Conservation (phyloP, 1,284 basidiomycete genomes). For the Rhodotorula sp. region DNA sequence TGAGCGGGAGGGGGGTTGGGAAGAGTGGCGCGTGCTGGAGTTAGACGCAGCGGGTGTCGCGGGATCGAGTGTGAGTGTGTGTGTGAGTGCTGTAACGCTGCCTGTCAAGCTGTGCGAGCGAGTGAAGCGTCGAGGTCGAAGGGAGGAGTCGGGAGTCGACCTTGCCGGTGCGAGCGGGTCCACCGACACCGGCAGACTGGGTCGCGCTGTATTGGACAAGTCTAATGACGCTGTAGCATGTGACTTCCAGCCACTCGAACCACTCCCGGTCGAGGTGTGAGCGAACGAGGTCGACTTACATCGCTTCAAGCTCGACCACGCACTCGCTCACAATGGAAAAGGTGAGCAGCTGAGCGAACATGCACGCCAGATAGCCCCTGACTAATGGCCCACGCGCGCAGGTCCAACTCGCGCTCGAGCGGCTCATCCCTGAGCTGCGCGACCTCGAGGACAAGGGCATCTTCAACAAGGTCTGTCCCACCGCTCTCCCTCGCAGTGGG, state of each 20-base stretch:
- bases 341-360: background rate
- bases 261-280: background rate
- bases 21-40: too few relatives aligned
- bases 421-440: slow-evolving; percentile 72
- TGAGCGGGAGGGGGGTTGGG: background rate
- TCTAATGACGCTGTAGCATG: too few relatives aligned
- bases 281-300: background rate
- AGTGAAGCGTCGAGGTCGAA: too few relatives aligned
- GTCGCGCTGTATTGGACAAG: too few relatives aligned
- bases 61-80: too few relatives aligned
- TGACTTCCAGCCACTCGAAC: too few relatives aligned
- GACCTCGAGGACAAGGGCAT: slow-evolving; percentile 83
- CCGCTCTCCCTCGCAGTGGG: background rate
- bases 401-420: slow-evolving; percentile 44
- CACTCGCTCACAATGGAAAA: slow-evolving; percentile 21
- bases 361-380: background rate
- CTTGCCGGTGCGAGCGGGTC: too few relatives aligned
- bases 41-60: too few relatives aligned
- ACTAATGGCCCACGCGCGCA: slow-evolving; percentile 6
- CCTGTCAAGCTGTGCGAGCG: too few relatives aligned
- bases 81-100: too few relatives aligned
- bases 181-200: too few relatives aligned
- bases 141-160: too few relatives aligned
- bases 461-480: slow-evolving; percentile 66
- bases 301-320: background rate